A percentile compares a stretch with the other conserved stretches of the same genome.
Evolutionary conservation across 2,329 filamentous ascomycete species (phyloP).

Genomic region (Botrytis squamosa): DNA sequence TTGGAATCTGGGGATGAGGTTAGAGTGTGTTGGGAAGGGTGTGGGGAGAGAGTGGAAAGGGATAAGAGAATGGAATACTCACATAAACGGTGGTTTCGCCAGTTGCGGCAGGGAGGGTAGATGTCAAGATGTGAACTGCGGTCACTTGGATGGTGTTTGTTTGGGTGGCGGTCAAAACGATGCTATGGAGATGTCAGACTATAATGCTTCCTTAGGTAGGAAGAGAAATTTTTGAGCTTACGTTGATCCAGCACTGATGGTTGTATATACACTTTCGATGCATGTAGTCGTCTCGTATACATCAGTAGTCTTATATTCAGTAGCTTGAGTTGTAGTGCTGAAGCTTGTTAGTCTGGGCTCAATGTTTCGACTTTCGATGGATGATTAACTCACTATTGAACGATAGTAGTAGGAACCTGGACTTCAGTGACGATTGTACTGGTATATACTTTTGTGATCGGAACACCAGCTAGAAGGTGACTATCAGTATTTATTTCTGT

Average conservation of each 20-base stretch:
- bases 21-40: slow-evolving; percentile 24
- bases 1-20: slow-evolving; percentile 15
- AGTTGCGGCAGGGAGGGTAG: slow-evolving; percentile 31
- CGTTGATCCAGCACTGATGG: slow-evolving; percentile 42
- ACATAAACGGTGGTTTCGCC: slow-evolving; percentile 29
- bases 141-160: slow-evolving; percentile 46
- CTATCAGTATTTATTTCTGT: slow-evolving; percentile 43
- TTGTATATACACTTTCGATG: slow-evolving; percentile 24
- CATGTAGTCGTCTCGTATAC: slow-evolving; percentile 44
- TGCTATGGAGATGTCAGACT: slow-evolving; percentile 6
- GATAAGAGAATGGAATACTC: background rate
- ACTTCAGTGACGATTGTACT: slow-evolving; percentile 33
- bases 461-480: slow-evolving; percentile 45
- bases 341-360: background rate
- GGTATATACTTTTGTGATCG: slow-evolving; percentile 39
- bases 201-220: background rate
- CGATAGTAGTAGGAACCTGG: slow-evolving; percentile 33
- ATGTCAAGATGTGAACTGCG: slow-evolving; percentile 33
- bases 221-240: background rate
- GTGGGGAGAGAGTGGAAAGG: no score
- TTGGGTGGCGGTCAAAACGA: slow-evolving; percentile 45
- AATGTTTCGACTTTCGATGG: background rate
- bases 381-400: slow-evolving; percentile 38
- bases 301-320: slow-evolving; percentile 7
- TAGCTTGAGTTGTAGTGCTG: slow-evolving; percentile 15